These are phyloP conservation scores for Trichophyton verrucosum DNA, from an alignment of 2,329 filamentous ascomycete species.

Conservation along the genomic window DNA sequence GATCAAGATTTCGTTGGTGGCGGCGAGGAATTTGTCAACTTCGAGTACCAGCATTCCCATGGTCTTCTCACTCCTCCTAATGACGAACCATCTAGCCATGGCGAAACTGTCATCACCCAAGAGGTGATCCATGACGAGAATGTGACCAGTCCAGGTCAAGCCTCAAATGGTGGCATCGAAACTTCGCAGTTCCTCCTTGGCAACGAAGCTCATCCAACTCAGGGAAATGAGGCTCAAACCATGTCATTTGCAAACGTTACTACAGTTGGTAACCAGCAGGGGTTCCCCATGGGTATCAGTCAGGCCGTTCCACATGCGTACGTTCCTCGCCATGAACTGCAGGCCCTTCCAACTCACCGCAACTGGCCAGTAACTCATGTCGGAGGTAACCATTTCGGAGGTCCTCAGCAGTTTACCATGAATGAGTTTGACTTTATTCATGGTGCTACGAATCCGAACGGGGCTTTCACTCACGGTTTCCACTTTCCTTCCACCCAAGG, in stretches of 20 bases:
- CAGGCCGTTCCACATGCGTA: neutral
- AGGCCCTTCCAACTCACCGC: neutral
- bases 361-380: neutral
- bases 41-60: slow-evolving; percentile 1
- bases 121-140: neutral
- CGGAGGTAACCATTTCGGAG: neutral
- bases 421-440: neutral
- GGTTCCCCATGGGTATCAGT: neutral
- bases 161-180: neutral
- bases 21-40: slow-evolving; percentile 6
- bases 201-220: neutral
- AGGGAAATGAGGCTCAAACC: neutral
- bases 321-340: neutral
- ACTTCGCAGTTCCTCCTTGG: neutral
- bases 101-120: neutral
- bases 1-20: slow-evolving; percentile 4
- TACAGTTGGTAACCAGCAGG: neutral
- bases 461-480: neutral
- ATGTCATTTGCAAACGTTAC: neutral
- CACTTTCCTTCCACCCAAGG: neutral
- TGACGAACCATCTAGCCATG: neutral
- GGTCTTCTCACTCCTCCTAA: neutral
- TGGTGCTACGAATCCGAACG: neutral
- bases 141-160: neutral
- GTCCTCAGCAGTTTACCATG: neutral